phyloP scores from a whole-genome alignment of 2,329 filamentous ascomycete species.

The Fusarium sp. region DNA sequence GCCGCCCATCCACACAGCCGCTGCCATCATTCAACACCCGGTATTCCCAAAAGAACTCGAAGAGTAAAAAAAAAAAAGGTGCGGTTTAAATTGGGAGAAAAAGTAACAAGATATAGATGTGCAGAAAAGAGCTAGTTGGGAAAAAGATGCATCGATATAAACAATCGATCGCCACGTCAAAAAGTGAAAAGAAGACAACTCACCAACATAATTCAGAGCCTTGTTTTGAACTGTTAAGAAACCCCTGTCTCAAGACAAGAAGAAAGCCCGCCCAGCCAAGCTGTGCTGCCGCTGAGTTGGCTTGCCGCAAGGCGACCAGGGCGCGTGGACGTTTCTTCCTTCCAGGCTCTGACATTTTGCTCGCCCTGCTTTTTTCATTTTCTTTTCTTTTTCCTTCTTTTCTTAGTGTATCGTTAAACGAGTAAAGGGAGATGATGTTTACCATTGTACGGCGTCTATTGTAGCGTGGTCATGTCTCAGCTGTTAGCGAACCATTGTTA shows the following conservation, averaged over 20 bases:
- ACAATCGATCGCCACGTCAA: neutral
- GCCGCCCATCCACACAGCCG: neutral
- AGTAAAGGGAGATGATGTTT: neutral
- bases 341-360: neutral
- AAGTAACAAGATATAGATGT: neutral
- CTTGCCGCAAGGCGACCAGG: slow-evolving; percentile 20
- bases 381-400: neutral
- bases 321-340: neutral
- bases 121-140: neutral
- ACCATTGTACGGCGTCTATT: neutral
- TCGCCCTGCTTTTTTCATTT: slow-evolving; percentile 19
- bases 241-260: slow-evolving; percentile 16
- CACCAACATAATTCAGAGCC: neutral
- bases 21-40: neutral
- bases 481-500: slow-evolving; percentile 1
- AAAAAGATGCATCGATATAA: neutral
- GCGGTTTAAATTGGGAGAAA: neutral
- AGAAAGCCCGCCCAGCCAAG: slow-evolving; percentile 9
- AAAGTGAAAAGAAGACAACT: neutral
- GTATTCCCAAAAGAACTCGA: neutral
- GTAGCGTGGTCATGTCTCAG: neutral
- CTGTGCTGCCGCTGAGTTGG: slow-evolving; percentile 8
- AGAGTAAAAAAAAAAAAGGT: neutral
- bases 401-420: neutral
- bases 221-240: neutral